Evolutionary conservation across 2,329 filamentous ascomycete genomes (phyloP), one percentile per base, ranked within the genome.

Genomic region (Trichoderma asperellum): DNA sequence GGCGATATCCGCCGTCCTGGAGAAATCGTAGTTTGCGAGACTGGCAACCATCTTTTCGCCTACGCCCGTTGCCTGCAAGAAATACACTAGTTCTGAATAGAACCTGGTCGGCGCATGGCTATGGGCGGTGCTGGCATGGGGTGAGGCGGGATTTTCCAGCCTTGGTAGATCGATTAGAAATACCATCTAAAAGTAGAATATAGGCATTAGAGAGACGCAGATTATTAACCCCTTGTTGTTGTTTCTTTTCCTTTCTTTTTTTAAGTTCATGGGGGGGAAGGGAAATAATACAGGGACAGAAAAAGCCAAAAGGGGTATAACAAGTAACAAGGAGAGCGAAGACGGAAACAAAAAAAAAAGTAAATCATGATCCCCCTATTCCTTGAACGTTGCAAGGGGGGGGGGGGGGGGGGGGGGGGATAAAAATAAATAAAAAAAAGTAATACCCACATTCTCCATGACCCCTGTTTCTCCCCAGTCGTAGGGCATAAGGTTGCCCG

Each of bases 91-190:
- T 52, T 95, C 91, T 69, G 87, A 84, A 24, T 88, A 88, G 77
- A 97, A 97, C 37, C 67, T 68, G 43, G 75, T 81, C 78, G 49
- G 61, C 21, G 10, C 37, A 35, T 64, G 34, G 70, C 73, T 79
- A 71, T 71, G 73, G 29, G 47, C 47, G 47, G 47, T 10, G 21
- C 21, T 49, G 47, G 21, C n/a, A 24, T 49, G n/a, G 47, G 47
- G 21, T 4, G 72, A 68, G 62, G 73, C 73, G n/a, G 75, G 73
- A 49, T 76, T 75, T n/a, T 80, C 74, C 29, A 88, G 78, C 52
- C 87, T 85, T 6, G 96, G 95, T 10, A 98, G 86, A 77, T 99
- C 96, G 73, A 99, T 94, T n/a, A 98, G 77, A 77, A 97, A 98
- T 8, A 94, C 88, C 74, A 90, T 91, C 89, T 92, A 69, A 40